Evolutionary conservation across 768 basidiomycete species (phyloP), one percentile per base, ranked within the genome.

Genomic region (Lentinula boryana): DNA sequence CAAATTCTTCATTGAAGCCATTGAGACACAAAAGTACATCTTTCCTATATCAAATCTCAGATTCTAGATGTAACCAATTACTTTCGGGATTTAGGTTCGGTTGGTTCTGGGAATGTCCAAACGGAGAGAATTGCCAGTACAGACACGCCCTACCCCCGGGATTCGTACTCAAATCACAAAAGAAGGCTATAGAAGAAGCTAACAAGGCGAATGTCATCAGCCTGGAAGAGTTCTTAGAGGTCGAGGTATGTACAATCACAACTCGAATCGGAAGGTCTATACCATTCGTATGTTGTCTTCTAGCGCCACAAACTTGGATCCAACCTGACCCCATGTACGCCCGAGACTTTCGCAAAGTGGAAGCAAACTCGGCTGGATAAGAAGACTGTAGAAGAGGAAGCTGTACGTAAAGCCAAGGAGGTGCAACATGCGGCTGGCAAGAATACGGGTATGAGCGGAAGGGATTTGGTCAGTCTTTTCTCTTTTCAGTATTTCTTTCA

Each of bases 91-190:
- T 27, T 46, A 86, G 85, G 68, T 93, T 91, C 68, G 93, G 93
- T 31, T 95, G 94, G 94, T 96, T 96, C 79, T 96, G 93, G 93
- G 88, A 91, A 72, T 93, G 92, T 74, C 93, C 93, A 7, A 93
- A 89, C 64, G 91, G 93, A 62, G 88, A 92, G 32, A 80, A 80
- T 52, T 98, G 95, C 77, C 91, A 93, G 74, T 97, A 97, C 75
- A 84, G 93, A 60, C 96, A 98, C 70, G 96, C 96, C 0, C 79
- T 98, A 12, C 96, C 96, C 8, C 93, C 96, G 36, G 96, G 96
- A 3, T 98, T 97, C 72, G 89, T 97, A 23, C 84, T 98, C 66
- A 97, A 91, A 72, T 92, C 93, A 3, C 93, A 98, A 74, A 88
- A 80, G 76, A 98, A 98, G 74, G 93, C 93, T 3, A 77, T 84